phyloP scores from a whole-genome alignment of 2,329 filamentous ascomycete genomes.

The Bipolaris sorokiniana region DNA sequence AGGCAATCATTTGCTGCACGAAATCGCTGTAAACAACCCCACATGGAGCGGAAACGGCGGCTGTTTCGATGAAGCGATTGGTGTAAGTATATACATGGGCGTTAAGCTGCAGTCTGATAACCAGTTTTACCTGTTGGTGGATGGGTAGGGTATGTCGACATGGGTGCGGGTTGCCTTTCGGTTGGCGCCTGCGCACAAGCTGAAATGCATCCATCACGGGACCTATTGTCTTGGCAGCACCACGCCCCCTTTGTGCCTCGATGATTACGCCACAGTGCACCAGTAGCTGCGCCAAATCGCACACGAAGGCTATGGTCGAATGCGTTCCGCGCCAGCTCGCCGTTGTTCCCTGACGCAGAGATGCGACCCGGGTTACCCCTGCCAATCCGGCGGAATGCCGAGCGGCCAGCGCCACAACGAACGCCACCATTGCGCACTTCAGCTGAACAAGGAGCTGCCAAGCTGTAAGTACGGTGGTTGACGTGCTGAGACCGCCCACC shows the following conservation, averaged over 20 bases:
- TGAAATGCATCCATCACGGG: conserved; percentile 19
- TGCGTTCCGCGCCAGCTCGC: conserved; percentile 23
- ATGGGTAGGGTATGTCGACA: conserved; percentile 3
- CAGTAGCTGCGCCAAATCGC: conserved; percentile 8
- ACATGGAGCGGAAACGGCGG: conserved; percentile 15
- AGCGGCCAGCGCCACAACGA: conserved; percentile 34
- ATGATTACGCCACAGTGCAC: conserved; percentile 12
- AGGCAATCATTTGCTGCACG: not conserved
- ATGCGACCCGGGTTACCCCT: conserved; percentile 30
- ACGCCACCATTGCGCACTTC: conserved; percentile 40
- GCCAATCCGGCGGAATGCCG: conserved; percentile 11
- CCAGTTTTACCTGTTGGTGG: conserved; percentile 12
- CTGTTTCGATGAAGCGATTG: conserved; percentile 1
- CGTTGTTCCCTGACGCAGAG: conserved; percentile 22
- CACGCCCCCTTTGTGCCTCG: conserved; percentile 4
- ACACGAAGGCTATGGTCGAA: conserved; percentile 18
- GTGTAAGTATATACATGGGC: not conserved
- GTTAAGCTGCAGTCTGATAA: conserved; percentile 1
- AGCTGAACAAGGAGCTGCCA: conserved; percentile 41
- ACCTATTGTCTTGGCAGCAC: not conserved
- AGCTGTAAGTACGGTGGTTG: conserved; percentile 29
- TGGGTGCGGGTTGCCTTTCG: conserved; percentile 15
- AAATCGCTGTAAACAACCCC: conserved; percentile 12
- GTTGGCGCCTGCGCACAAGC: conserved; percentile 28
- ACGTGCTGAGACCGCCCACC: conserved; percentile 32